These are phyloP conservation scores for Stephanodiscus triporus DNA, from an alignment of 108 stramenopile species.

Conservation along the genomic window DNA sequence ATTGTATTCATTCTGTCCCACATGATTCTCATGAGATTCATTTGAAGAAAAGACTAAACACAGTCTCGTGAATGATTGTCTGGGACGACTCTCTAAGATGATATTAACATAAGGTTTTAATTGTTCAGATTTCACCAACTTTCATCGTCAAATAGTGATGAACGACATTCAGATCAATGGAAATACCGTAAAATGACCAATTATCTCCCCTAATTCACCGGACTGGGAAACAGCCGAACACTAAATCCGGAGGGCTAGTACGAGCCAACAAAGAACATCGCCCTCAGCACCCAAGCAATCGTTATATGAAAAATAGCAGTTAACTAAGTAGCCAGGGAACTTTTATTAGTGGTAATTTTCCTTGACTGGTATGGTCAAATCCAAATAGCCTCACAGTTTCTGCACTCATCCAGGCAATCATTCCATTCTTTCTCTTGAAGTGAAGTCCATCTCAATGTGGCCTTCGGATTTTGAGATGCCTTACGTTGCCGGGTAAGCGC, in stretches of 20 bases:
- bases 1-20: neutral
- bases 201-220: neutral
- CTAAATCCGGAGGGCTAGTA: too few relatives aligned
- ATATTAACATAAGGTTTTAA: neutral
- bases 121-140: neutral
- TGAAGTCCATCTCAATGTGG: constrained; percentile 62
- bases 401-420: constrained; percentile 37
- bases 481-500: constrained; percentile 44
- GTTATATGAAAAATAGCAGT: too few relatives aligned
- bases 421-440: constrained; percentile 56
- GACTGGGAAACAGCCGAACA: neutral
- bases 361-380: too few relatives aligned
- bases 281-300: too few relatives aligned
- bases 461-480: constrained; percentile 51
- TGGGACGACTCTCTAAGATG: neutral
- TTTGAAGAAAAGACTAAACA: neutral
- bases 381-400: constrained; percentile 63
- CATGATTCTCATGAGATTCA: neutral
- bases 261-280: too few relatives aligned
- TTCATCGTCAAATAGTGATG: neutral
- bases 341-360: too few relatives aligned
- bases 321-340: too few relatives aligned
- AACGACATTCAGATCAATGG: too few relatives aligned
- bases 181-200: neutral
- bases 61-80: neutral